Conservation (phyloP, 177 flowering plant species). For the Vitis hybrid region DNA sequence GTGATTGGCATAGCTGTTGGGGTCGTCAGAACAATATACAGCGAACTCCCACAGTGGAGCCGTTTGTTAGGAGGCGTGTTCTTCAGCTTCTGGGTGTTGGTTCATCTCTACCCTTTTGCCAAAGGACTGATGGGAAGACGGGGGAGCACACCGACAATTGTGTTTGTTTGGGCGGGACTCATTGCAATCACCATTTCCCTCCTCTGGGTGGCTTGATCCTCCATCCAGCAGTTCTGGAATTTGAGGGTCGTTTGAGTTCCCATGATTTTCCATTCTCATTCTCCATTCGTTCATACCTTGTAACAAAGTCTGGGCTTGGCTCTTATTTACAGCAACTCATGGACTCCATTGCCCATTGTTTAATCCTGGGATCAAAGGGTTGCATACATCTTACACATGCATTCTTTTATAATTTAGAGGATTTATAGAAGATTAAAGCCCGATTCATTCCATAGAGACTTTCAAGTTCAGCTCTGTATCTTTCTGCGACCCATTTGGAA, state of each 20-base stretch:
- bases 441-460: too few species aligned
- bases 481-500: too few species aligned
- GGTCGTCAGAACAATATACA: conserved; percentile 30
- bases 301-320: not conserved
- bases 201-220: conserved; percentile 41
- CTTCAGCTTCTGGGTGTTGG: conserved; percentile 51
- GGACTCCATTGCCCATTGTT: too few species aligned
- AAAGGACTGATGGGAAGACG: conserved; percentile 49
- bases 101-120: conserved; percentile 43
- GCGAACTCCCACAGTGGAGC: conserved; percentile 36
- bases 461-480: too few species aligned
- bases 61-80: conserved; percentile 38
- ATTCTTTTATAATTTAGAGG: too few species aligned
- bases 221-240: conserved; percentile 24
- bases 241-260: conserved; percentile 41
- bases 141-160: conserved; percentile 43
- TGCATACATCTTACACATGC: too few species aligned
- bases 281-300: not conserved
- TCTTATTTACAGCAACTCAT: too few species aligned
- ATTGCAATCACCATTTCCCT: conserved; percentile 43
- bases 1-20: conserved; percentile 38
- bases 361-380: too few species aligned
- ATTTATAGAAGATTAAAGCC: too few species aligned
- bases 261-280: conserved; percentile 10
- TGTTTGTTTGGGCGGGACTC: conserved; percentile 48